phyloP scores from a whole-genome alignment of 768 basidiomycete species.

The Leccinum subgranulosum region DNA sequence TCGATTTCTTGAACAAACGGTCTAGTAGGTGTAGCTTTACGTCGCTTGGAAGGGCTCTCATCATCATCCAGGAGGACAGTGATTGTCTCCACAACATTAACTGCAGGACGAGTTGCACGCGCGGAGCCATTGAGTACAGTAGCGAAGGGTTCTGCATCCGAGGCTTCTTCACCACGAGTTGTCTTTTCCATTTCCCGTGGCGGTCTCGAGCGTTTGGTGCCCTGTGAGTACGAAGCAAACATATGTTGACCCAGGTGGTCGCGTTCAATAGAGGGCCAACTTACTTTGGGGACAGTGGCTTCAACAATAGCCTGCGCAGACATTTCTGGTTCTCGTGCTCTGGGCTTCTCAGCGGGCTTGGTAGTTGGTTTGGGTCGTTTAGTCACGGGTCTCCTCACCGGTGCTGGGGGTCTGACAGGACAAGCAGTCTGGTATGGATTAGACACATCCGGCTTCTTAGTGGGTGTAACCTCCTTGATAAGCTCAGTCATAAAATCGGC shows the following conservation, averaged over 20 bases:
- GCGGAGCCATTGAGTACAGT: conserved; percentile 16
- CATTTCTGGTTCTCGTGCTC: conserved; percentile 28
- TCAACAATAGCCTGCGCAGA: conserved; percentile 72
- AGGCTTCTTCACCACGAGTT: conserved; percentile 3
- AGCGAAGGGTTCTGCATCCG: conserved; percentile 9
- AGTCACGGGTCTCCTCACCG: conserved; percentile 37
- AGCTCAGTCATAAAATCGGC: conserved; percentile 68
- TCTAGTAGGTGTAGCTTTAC: conserved; percentile 36
- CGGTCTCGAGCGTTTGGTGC: conserved; percentile 75
- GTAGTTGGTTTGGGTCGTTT: conserved; percentile 37
- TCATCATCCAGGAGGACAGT: conserved; percentile 38
- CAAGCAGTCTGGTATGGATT: conserved; percentile 79
- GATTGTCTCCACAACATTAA: conserved; percentile 33
- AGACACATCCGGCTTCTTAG: conserved; percentile 61
- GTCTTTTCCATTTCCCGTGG: conserved; percentile 52
- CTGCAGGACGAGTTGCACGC: not conserved
- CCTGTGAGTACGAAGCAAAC: conserved; percentile 38
- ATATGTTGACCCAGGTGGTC: conserved; percentile 7
- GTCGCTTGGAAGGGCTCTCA: conserved; percentile 44
- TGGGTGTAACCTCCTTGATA: conserved; percentile 67
- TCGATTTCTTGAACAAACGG: conserved; percentile 28
- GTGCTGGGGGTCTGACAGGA: conserved; percentile 52
- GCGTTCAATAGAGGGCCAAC: conserved; percentile 15
- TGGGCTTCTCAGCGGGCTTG: conserved; percentile 34
- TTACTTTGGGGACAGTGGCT: conserved; percentile 71